A percentile compares a stretch with the other conserved stretches of the same genome.
phyloP scores from a whole-genome alignment of 148 eudicot genomes.

The Talinum fruticosum region DNA sequence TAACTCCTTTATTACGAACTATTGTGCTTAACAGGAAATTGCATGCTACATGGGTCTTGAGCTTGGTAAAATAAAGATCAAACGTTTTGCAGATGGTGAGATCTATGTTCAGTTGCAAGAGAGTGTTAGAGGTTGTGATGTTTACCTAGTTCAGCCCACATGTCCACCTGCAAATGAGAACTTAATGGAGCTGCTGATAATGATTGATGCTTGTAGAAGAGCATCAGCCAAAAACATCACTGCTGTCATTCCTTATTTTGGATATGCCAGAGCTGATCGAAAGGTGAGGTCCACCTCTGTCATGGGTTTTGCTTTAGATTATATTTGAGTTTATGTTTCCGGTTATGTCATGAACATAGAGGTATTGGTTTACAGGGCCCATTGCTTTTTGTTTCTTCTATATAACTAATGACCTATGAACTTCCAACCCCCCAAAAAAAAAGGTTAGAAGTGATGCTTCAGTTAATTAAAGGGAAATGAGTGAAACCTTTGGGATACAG shows the following conservation, averaged over 20 bases:
- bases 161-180: conserved; percentile 97
- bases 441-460: not conserved
- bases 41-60: conserved; percentile 92
- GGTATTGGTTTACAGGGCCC: not conserved
- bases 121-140: conserved; percentile 96
- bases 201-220: conserved; percentile 97
- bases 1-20: not conserved
- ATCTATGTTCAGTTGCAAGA: conserved; percentile 94
- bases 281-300: conserved; percentile 43
- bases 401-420: not conserved
- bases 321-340: not conserved
- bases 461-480: not conserved
- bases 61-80: conserved; percentile 70
- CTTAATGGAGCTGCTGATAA: conserved; percentile 85
- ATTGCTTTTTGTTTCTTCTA: not conserved
- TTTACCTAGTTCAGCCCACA: conserved; percentile 87
- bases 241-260: conserved; percentile 96
- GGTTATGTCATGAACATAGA: not conserved
- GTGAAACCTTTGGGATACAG: not conserved
- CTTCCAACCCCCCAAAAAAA: not conserved
- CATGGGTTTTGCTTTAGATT: not conserved
- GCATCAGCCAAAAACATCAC: conserved; percentile 95
- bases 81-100: conserved; percentile 95
- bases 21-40: conserved; percentile 61
- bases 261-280: conserved; percentile 97